Evolutionary conservation across 441 rosid genomes (phyloP).

Genomic region (Gossypium gossypioides): DNA sequence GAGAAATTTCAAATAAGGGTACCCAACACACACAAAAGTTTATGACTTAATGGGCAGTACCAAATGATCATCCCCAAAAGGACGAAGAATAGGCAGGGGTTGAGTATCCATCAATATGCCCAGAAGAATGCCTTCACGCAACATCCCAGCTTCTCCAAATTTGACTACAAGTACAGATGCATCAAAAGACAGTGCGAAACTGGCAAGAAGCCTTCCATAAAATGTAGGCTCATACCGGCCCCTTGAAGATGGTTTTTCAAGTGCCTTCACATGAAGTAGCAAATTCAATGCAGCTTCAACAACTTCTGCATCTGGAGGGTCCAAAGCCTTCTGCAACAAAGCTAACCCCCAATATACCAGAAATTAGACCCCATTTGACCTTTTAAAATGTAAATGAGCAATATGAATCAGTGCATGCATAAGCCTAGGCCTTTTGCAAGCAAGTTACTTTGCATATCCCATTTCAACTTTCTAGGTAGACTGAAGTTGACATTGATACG

Average conservation of each 20-base stretch:
- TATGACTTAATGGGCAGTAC: slow-evolving; percentile 34
- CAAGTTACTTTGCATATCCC: not conserved
- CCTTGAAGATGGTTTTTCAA: slow-evolving; percentile 46
- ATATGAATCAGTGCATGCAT: not conserved
- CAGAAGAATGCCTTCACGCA: slow-evolving; percentile 78
- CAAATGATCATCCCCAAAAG: slow-evolving; percentile 70
- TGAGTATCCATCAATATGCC: slow-evolving; percentile 75
- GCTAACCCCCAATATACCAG: slow-evolving; percentile 31
- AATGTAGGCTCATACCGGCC: slow-evolving; percentile 81
- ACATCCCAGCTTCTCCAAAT: slow-evolving; percentile 74
- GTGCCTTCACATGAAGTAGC: slow-evolving; percentile 52
- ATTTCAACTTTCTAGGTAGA: slow-evolving; percentile 1
- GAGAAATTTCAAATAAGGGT: slow-evolving; percentile 11
- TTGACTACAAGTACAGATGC: slow-evolving; percentile 66
- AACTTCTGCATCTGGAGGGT: slow-evolving; percentile 66
- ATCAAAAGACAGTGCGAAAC: slow-evolving; percentile 77
- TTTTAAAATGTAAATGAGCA: not conserved
- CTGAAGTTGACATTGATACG: not conserved
- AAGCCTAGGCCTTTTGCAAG: not conserved
- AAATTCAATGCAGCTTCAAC: slow-evolving; percentile 65
- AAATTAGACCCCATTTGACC: slow-evolving; percentile 18
- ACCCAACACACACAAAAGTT: slow-evolving; percentile 12
- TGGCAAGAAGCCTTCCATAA: slow-evolving; percentile 75
- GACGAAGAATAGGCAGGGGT: slow-evolving; percentile 73
- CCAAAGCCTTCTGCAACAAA: slow-evolving; percentile 76